Conservation (phyloP, 2,329 filamentous ascomycete species). For the Monilinia fructigena region DNA sequence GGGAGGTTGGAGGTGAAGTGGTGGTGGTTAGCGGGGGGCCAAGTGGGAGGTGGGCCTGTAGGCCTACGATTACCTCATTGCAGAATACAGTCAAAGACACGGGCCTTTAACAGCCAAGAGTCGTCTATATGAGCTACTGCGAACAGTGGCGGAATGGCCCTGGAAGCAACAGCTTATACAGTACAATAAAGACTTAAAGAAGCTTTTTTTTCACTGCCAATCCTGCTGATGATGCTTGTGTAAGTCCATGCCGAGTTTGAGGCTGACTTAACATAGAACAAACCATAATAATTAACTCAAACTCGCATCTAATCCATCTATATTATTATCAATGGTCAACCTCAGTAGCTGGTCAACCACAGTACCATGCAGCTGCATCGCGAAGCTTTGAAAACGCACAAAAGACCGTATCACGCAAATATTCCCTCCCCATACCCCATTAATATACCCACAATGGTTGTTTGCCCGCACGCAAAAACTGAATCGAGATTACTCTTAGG, state of each 20-base stretch:
- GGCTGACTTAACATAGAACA: background rate
- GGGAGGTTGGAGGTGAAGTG: no score
- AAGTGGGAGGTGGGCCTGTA: no score
- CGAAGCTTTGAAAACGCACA: no score
- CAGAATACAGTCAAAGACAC: background rate
- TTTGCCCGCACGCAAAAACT: slow-evolving; percentile 1
- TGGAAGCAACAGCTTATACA: background rate
- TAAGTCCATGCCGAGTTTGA: background rate
- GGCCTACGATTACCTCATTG: no score
- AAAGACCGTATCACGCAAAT: background rate
- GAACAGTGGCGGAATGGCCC: background rate
- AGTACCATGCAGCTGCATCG: no score
- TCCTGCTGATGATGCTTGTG: background rate
- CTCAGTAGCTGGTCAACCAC: no score
- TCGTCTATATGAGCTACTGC: background rate
- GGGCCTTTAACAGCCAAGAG: background rate
- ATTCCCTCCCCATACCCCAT: background rate
- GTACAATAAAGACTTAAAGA: background rate
- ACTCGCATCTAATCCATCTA: background rate
- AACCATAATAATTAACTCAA: background rate
- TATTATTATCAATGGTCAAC: no score
- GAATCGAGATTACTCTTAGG: background rate
- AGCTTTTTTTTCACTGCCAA: slow-evolving; percentile 10
- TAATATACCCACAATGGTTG: background rate
- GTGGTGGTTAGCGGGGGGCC: no score